These are phyloP conservation scores for Colletotrichum viniferum DNA, from an alignment of 2,329 filamentous ascomycete species.

Conservation along the genomic window DNA sequence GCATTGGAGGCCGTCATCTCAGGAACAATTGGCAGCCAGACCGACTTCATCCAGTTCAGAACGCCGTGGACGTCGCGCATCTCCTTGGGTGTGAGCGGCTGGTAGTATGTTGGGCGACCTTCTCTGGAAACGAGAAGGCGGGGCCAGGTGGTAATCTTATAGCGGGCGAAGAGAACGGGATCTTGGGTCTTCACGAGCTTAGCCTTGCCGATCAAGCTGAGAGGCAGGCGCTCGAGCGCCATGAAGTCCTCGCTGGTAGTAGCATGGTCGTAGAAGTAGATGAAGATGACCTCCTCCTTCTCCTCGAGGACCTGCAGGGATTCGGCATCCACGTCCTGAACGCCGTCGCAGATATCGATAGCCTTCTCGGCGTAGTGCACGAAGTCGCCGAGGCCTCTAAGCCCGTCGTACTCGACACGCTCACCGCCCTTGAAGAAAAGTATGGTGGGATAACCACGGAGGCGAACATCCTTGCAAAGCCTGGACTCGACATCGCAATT, in stretches of 20 bases:
- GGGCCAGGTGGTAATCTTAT: constrained; percentile 98
- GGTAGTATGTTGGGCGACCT: constrained; percentile 89
- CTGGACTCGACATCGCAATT: constrained; percentile 87
- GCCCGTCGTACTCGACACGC: constrained; percentile 88
- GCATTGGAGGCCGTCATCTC: constrained; percentile 92
- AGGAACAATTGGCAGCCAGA: constrained; percentile 95
- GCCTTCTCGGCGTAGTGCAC: constrained; percentile 87
- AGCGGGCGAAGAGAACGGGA: constrained; percentile 74
- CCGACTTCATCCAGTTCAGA: constrained; percentile 90
- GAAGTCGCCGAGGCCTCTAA: constrained; percentile 90
- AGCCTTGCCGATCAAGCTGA: constrained; percentile 89
- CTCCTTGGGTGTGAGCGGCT: constrained; percentile 82
- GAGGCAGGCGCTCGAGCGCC: constrained; percentile 83
- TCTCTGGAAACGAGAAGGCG: constrained; percentile 87
- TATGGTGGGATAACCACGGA: constrained; percentile 85
- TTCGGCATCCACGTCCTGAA: constrained; percentile 79
- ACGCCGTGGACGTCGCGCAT: constrained; percentile 86
- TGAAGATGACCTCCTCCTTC: constrained; percentile 93
- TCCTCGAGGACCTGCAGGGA: constrained; percentile 84
- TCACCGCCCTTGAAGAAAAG: constrained; percentile 93
- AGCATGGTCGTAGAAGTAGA: constrained; percentile 97
- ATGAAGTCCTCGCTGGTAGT: constrained; percentile 91
- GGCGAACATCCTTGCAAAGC: constrained; percentile 89
- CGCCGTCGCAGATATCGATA: constrained; percentile 74
- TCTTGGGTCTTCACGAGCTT: constrained; percentile 93